Evolutionary conservation across 768 basidiomycete species (phyloP), one percentile per base, ranked within the genome.

Genomic region (Tulasnella sp.): DNA sequence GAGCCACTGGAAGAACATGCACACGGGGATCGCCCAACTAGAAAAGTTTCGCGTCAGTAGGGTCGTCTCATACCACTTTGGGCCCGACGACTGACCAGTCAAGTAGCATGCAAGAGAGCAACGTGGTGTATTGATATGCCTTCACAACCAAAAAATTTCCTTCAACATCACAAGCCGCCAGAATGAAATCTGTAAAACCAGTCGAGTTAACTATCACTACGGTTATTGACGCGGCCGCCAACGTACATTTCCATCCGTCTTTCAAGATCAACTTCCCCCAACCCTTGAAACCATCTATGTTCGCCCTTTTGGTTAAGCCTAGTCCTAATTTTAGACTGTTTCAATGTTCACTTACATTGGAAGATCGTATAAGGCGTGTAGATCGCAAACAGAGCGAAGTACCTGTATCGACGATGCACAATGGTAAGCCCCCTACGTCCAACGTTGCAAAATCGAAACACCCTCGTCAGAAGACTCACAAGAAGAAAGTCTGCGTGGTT

Each of bases 281-380:
- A 28, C 95, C 95, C 83, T 89, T 91, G 81, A 93, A 88, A n/a
- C 94, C 94, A 83, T 96, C 94, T 96, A 82, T 22, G 31, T 37
- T 37, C 28, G 18, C 18, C 31, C 37, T 14, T 75, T 20, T n/a
- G n/a, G 24, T 31, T 42, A n/a, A 28, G 12, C 22, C 40, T 16
- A 9, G 6, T 28, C 74, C 44, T 75, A 0, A 42, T 1, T 31
- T 7, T 28, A 22, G 14, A 48, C 9, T 8, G 16, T 24, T 50
- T 1, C 37, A 46, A 22, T 58, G 40, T 79, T 20, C 4, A 84
- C 93, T 78, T 83, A 95, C 94, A 96, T 87, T 91, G 88, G 85
- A 95, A 96, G 46, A 96, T 94, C 50, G 95, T 96, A 87, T 95
- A 96, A 0, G 95, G 95, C 34, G 95, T 95, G 84, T 96, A 96